phyloP scores from a whole-genome alignment of 2,329 filamentous ascomycete species.

The Aspergillus amoenus region DNA sequence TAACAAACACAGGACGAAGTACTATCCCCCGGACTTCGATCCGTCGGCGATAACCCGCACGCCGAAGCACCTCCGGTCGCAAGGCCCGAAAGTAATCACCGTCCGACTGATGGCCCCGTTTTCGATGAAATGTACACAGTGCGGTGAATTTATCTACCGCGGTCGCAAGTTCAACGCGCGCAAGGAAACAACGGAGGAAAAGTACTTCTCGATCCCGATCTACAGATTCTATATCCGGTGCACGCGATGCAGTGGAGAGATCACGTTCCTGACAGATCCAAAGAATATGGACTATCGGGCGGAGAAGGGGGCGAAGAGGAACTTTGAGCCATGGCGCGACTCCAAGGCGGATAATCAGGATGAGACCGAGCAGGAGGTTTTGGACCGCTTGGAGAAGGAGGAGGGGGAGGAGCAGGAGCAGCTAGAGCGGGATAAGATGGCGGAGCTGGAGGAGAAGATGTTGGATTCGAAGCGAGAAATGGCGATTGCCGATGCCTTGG shows the following conservation, averaged over 20 bases:
- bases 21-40: slow-evolving; percentile 80
- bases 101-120: slow-evolving; percentile 91
- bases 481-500: slow-evolving; percentile 91
- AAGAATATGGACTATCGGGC: slow-evolving; percentile 89
- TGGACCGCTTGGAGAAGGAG: slow-evolving; percentile 80
- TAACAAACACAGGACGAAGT: slow-evolving; percentile 29
- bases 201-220: slow-evolving; percentile 84
- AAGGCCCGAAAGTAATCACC: slow-evolving; percentile 77
- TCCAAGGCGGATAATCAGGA: slow-evolving; percentile 55
- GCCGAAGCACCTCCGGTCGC: slow-evolving; percentile 55
- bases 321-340: slow-evolving; percentile 87
- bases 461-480: slow-evolving; percentile 91
- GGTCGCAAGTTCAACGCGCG: slow-evolving; percentile 93
- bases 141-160: slow-evolving; percentile 81
- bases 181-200: slow-evolving; percentile 89
- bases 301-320: slow-evolving; percentile 81
- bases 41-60: slow-evolving; percentile 73
- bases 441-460: slow-evolving; percentile 90
- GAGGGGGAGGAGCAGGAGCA: slow-evolving; percentile 63
- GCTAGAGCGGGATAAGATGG: slow-evolving; percentile 87
- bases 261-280: slow-evolving; percentile 91
- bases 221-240: slow-evolving; percentile 90
- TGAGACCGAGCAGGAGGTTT: slow-evolving; percentile 82
- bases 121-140: slow-evolving; percentile 68
- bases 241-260: slow-evolving; percentile 80